Base-by-base conservation (phyloP, 2,329 filamentous ascomycete species). In the Paraconiothyrium brasiliense region DNA sequence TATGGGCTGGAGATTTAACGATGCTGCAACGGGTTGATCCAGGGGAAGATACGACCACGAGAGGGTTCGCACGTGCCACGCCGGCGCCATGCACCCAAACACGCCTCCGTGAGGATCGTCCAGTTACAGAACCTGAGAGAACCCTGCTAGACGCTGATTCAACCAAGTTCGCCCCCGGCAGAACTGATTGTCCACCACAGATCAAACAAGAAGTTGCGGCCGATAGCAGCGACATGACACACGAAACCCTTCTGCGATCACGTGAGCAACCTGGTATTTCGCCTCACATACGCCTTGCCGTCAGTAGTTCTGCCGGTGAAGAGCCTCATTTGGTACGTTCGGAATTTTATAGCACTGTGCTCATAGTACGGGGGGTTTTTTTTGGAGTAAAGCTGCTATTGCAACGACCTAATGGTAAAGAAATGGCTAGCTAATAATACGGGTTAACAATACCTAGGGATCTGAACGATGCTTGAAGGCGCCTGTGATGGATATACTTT, bases 21-120 rank as follows among this genome's bases (percentile, higher is more conserved):
- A 73, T 75, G 64, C 51, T 76, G 1, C 47, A 61, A 2, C 65
- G 69, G 4, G n/a, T 47, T 2, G 32, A 50, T 13, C 20, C 35
- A n/a, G 54, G 5, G 3, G 2, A 24, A 11, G 7, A 2, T 10
- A 24, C 2, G 11, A 48, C 20, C 9, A 35, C 16, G 14, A 27
- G 39, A 24, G 39, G 43, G 8, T 39, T 37, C 34, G 7, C 27
- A 11, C 48, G 55, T 6, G 27, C 49, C 0, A 69, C 63, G 4
- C 62, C 64, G 4, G 60, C 64, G 1, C 63, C 66, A 10, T 11
- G 58, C 10, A 54, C 61, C 22, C 11, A 39, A 16, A 46, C 22
- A 14, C 9, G 35, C 6, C 37, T 22, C 35, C 35, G 35, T 6
- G 35, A 37, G 35, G 35, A 37, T 7, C 27, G 27, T 30, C 27